Percentiles rank a stretch among this genome's conserved stretches.
Evolutionary conservation across 768 basidiomycete genomes (phyloP).

Genomic region (Cystobasidium ongulense): DNA sequence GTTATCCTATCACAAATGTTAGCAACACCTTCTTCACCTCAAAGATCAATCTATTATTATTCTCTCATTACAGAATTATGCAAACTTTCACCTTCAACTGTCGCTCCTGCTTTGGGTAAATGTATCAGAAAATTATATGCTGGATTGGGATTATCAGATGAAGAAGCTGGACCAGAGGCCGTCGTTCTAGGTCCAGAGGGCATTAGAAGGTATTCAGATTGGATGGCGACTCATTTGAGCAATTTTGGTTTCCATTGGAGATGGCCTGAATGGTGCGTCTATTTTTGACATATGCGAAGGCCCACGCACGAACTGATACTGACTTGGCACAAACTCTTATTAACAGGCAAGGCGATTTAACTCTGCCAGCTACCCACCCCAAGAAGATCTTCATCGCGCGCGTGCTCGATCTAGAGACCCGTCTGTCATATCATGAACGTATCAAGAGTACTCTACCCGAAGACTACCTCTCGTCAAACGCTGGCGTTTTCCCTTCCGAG

Average conservation of each 20-base stretch:
- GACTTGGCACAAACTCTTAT: neutral
- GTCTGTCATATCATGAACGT: conserved; percentile 86
- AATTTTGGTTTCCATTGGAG: conserved; percentile 98
- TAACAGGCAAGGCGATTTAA: conserved; percentile 74
- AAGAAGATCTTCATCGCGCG: conserved; percentile 78
- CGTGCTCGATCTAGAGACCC: conserved; percentile 77
- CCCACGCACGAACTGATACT: neutral
- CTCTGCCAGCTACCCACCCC: conserved; percentile 66
- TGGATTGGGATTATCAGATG: conserved; percentile 55
- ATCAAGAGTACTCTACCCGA: conserved; percentile 80
- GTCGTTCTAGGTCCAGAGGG: conserved; percentile 66
- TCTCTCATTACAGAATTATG: conserved; percentile 85
- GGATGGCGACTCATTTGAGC: conserved; percentile 93
- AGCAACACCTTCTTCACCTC: conserved; percentile 64
- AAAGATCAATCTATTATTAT: conserved; percentile 76
- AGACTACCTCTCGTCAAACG: conserved; percentile 58
- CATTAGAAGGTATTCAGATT: conserved; percentile 73
- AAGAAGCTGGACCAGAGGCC: neutral
- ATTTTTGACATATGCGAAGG: neutral
- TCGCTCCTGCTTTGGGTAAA: conserved; percentile 93
- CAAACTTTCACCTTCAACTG: conserved; percentile 81
- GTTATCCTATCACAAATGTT: conserved; percentile 68
- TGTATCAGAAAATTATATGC: conserved; percentile 79
- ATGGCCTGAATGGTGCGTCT: conserved; percentile 91
- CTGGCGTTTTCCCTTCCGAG: conserved; percentile 58